These are phyloP conservation scores for Leersia perrieri DNA, from an alignment of 176 grass and related monocot genomes.

Conservation along the genomic window DNA sequence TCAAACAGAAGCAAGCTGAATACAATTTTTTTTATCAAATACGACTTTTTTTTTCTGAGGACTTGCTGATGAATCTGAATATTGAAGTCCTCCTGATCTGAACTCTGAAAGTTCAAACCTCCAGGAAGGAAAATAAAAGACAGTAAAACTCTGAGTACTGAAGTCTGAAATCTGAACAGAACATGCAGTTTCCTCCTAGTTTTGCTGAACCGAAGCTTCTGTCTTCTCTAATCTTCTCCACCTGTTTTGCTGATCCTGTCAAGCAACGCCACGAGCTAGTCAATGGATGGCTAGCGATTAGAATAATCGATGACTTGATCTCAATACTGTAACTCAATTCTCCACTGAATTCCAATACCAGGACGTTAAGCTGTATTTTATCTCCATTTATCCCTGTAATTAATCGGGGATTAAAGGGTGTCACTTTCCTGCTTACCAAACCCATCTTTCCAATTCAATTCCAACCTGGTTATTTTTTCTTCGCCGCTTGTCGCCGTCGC, in stretches of 20 bases:
- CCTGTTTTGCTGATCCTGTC: background rate
- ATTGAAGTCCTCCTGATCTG: background rate
- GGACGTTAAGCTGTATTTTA: background rate
- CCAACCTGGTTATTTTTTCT: background rate
- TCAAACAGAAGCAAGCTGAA: too few species aligned
- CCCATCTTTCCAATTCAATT: background rate
- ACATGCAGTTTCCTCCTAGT: background rate
- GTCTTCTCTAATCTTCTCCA: background rate
- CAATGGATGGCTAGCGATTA: background rate
- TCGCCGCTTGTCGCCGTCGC: slow-evolving; percentile 6
- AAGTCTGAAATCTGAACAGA: background rate
- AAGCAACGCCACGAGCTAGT: slow-evolving; percentile 11
- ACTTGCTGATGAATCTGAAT: background rate
- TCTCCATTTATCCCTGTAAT: background rate
- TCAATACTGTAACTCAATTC: background rate
- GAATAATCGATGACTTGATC: background rate
- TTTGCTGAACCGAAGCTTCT: slow-evolving; percentile 4
- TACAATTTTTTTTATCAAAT: background rate
- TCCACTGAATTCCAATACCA: background rate
- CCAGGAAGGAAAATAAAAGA: background rate
- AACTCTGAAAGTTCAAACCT: background rate
- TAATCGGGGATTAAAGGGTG: background rate
- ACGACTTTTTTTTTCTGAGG: background rate
- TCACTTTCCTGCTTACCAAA: slow-evolving; percentile 24
- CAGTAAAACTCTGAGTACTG: background rate